Base-by-base conservation (phyloP, 2,329 filamentous ascomycete genomes). In the Stachybotrys elegans region DNA sequence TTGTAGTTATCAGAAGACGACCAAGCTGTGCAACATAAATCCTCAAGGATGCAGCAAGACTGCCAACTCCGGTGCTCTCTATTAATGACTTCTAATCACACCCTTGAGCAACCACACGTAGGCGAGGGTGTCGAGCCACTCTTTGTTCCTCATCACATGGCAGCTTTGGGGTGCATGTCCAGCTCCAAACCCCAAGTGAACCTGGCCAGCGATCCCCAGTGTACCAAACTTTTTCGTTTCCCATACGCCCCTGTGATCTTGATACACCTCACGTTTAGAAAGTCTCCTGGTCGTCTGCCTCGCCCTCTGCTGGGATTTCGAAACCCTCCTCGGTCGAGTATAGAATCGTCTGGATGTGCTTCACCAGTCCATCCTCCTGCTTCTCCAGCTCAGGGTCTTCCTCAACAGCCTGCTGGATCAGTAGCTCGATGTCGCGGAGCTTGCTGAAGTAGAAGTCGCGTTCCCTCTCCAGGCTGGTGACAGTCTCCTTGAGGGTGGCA, bases 361-460 rank as follows among this genome's bases (percentile, higher is more conserved):
- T 96, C 65, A 97, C 79, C 51, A 98, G 74, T 14, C 89, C 85
- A 50, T 90, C 86, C 58, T 96, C 92, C 49, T 95, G 87, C 78
- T 94, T 92, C 71, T 96, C 93, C 42, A 97, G 71, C 69, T 95
- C 86, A 0, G 91, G 91, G 53, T 96, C 88, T 50, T 89, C 86
- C 56, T 98, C 93, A 60, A 94, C 86, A 11, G 91, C 90, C 59
- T 88, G 86, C 72, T 98, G 93, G 44, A 98, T 80, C 57, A 98
- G 73, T 52, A 98, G 73, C 71, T 98, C 93, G 56, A 98, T 98
- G 63, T 98, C 93, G 47, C 93, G 81, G 52, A 98, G 78, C 76
- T 98, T 98, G 78, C 88, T 94, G 70, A 98, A 98, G 76, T 98
- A 98, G 66, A 98, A 98, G 66, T 98, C 93, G 40, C 93, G 81